Conservation (phyloP, 495 filamentous ascomycete genomes). For the Glonium stellatum region DNA sequence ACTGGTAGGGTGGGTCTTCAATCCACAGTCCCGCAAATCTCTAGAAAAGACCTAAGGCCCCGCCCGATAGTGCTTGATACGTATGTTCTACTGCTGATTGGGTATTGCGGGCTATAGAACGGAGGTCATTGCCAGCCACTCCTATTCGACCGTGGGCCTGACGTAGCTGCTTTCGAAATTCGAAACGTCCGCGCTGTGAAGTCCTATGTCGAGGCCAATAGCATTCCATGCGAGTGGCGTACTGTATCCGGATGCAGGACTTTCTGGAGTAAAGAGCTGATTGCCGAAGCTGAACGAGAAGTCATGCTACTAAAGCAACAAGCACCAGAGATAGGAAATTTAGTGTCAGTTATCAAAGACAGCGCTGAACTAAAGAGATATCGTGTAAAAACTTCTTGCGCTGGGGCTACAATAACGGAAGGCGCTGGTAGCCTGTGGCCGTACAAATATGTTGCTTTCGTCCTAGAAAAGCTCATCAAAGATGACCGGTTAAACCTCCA, state of each 20-base stretch:
- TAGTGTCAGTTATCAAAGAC: conserved; percentile 31
- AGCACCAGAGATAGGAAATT: conserved; percentile 47
- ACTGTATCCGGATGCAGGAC: conserved; percentile 46
- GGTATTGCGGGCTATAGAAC: conserved; percentile 41
- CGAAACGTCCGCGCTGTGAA: conserved; percentile 49
- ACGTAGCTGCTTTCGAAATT: conserved; percentile 59
- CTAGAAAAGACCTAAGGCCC: not conserved
- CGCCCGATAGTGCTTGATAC: not conserved
- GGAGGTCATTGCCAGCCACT: conserved; percentile 68
- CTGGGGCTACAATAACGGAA: conserved; percentile 39
- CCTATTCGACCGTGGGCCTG: conserved; percentile 44
- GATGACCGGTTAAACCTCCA: conserved; percentile 57
- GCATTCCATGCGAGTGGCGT: conserved; percentile 58
- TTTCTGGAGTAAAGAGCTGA: conserved; percentile 44
- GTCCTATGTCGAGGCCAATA: conserved; percentile 43
- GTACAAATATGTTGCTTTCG: conserved; percentile 65
- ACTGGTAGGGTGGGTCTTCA: conserved; percentile 56
- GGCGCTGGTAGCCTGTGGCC: conserved; percentile 60
- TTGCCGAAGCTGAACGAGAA: conserved; percentile 39
- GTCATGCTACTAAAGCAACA: conserved; percentile 39
- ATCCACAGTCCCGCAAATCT: not conserved
- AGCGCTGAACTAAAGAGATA: conserved; percentile 32
- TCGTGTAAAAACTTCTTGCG: conserved; percentile 38
- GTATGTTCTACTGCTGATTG: not conserved
- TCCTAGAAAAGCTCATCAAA: conserved; percentile 52